Percentiles rank a stretch among this genome's conserved stretches.
phyloP scores from a whole-genome alignment of 768 basidiomycete genomes.

The Naganishia randhawae region DNA sequence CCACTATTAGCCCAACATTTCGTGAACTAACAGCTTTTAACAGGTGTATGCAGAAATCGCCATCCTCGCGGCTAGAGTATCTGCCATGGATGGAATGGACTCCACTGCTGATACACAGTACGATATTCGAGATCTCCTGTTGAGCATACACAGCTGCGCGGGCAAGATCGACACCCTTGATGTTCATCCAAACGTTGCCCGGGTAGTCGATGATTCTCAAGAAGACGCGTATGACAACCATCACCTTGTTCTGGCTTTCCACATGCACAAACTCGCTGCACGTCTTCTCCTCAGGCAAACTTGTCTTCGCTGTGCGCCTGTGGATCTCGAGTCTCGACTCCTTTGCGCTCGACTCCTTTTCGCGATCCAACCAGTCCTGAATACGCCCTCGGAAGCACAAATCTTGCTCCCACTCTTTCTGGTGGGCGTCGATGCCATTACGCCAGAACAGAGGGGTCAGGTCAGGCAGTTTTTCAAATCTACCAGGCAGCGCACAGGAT shows the following conservation, averaged over 20 bases:
- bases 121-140: not conserved
- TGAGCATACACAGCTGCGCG: not conserved
- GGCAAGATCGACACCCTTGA: conserved; percentile 25
- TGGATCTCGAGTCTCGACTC: conserved; percentile 16
- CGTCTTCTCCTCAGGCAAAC: conserved; percentile 21
- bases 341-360: conserved; percentile 20
- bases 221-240: conserved; percentile 23
- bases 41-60: conserved; percentile 22
- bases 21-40: no score
- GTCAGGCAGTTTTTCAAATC: conserved; percentile 22
- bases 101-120: conserved; percentile 6
- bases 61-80: conserved; percentile 3
- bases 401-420: conserved; percentile 24
- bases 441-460: not conserved
- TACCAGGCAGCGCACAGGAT: conserved; percentile 10
- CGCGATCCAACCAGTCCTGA: conserved; percentile 13
- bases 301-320: conserved; percentile 7
- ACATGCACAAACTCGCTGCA: conserved; percentile 22
- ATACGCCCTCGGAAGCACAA: conserved; percentile 22
- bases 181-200: not conserved
- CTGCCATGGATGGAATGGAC: not conserved
- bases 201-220: not conserved
- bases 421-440: conserved; percentile 20
- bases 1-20: not conserved
- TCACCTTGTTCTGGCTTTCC: conserved; percentile 21